These are phyloP conservation scores for Talaromyces sp. DNA, from an alignment of 2,329 filamentous ascomycete species.

Conservation along the genomic window DNA sequence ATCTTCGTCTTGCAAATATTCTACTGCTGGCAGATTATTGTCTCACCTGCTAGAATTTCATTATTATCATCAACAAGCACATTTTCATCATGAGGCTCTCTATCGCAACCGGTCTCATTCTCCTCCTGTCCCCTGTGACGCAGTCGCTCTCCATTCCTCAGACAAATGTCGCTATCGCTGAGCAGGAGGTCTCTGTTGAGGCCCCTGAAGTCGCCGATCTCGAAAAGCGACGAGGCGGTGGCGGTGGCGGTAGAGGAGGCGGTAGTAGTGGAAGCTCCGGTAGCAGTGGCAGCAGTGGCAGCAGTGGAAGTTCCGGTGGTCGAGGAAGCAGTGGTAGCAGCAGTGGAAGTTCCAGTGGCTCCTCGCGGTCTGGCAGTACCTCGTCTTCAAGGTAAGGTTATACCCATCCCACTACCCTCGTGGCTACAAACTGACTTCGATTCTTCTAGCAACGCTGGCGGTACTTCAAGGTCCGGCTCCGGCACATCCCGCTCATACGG, in stretches of 20 bases:
- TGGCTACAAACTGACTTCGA: neutral
- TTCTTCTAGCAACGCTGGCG: conserved; percentile 5
- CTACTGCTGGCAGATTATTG: neutral
- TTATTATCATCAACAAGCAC: neutral
- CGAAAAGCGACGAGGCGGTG: conserved; percentile 47
- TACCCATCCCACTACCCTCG: neutral
- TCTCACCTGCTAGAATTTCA: neutral
- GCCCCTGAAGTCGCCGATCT: conserved; percentile 22
- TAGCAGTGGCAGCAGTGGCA: conserved; percentile 18
- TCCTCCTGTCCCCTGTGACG: conserved; percentile 25
- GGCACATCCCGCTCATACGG: conserved; percentile 23
- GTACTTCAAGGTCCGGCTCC: conserved; percentile 3
- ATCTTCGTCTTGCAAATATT: neutral
- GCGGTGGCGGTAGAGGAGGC: conserved; percentile 37
- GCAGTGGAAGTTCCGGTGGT: conserved; percentile 13
- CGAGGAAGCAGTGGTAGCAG: conserved; percentile 11
- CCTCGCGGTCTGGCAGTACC: conserved; percentile 2
- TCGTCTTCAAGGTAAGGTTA: conserved; percentile 8
- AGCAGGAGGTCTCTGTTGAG: conserved; percentile 2
- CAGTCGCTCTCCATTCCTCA: conserved; percentile 23
- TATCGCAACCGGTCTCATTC: conserved; percentile 19
- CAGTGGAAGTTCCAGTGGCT: conserved; percentile 12
- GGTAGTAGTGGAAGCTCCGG: conserved; percentile 33
- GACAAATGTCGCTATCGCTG: conserved; percentile 18
- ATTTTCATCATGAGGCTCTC: conserved; percentile 30